phyloP scores from a whole-genome alignment of 768 basidiomycete species.

The Hypholoma fasciculare region DNA sequence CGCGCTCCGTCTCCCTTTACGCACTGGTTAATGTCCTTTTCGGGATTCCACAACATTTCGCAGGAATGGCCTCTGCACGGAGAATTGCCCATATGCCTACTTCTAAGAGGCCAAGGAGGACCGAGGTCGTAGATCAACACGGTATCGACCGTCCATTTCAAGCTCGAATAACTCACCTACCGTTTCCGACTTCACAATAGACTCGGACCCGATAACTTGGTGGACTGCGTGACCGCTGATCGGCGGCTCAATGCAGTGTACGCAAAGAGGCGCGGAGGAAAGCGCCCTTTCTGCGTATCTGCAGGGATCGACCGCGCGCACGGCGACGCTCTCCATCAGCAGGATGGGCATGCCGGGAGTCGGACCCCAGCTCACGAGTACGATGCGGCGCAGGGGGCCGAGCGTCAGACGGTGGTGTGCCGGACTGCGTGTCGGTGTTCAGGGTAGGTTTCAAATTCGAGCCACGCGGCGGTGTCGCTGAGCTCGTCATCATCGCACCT shows the following conservation, averaged over 20 bases:
- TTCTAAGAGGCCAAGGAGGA: background rate
- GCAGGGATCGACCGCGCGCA: background rate
- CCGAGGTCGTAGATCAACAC: background rate
- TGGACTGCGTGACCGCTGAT: background rate
- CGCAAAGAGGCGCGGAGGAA: background rate
- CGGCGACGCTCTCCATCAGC: background rate
- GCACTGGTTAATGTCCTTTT: background rate
- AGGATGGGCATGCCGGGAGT: background rate
- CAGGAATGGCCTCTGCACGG: background rate
- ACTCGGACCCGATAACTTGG: background rate
- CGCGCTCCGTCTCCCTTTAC: too few relatives aligned
- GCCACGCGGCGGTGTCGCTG: background rate
- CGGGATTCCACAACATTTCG: background rate
- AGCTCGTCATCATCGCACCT: background rate
- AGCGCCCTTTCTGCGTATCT: background rate
- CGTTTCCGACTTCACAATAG: background rate
- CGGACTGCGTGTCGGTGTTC: background rate
- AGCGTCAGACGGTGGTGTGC: background rate
- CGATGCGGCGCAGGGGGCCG: background rate
- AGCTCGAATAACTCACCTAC: background rate
- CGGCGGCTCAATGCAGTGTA: background rate
- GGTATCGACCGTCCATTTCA: background rate
- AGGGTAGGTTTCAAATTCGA: background rate
- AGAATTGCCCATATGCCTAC: background rate
- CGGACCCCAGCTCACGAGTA: background rate